Evolutionary conservation across 352 stramenopile species (phyloP).

Genomic region (Saprolegnia diclina): DNA sequence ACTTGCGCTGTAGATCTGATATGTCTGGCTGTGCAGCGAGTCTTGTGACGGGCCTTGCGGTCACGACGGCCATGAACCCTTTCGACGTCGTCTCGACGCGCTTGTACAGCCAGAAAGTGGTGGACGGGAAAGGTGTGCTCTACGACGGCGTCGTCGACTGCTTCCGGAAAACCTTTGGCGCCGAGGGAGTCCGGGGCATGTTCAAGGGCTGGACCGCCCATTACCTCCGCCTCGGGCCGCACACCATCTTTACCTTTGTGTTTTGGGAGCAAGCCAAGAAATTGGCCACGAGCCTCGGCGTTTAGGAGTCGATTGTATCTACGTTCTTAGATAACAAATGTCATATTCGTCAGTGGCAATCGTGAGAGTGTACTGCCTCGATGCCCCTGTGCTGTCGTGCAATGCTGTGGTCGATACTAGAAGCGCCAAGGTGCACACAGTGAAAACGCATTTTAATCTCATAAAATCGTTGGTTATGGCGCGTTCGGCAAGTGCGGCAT

Average conservation of each 20-base stretch:
- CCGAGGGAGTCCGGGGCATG: slow-evolving; percentile 70
- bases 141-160: slow-evolving; percentile 75
- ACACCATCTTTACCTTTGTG: slow-evolving; percentile 83
- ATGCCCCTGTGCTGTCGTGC: too few species aligned
- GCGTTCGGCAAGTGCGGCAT: too few species aligned
- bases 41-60: slow-evolving; percentile 66
- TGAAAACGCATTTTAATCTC: too few species aligned
- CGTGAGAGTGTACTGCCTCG: too few species aligned
- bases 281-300: slow-evolving; percentile 53
- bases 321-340: background rate
- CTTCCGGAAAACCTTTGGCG: slow-evolving; percentile 69
- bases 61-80: slow-evolving; percentile 84
- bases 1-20: slow-evolving; percentile 16
- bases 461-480: too few species aligned
- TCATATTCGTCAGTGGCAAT: background rate
- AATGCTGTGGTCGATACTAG: too few species aligned
- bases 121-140: slow-evolving; percentile 77
- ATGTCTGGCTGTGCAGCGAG: slow-evolving; percentile 42
- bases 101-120: slow-evolving; percentile 82
- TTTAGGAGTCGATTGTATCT: slow-evolving; percentile 40
- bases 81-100: slow-evolving; percentile 85
- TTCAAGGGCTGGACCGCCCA: slow-evolving; percentile 85
- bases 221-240: slow-evolving; percentile 79
- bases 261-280: slow-evolving; percentile 83
- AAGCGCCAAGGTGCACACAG: too few species aligned